Evolutionary conservation across 495 filamentous ascomycete genomes (phyloP).

Genomic region (Viridothelium virens): DNA sequence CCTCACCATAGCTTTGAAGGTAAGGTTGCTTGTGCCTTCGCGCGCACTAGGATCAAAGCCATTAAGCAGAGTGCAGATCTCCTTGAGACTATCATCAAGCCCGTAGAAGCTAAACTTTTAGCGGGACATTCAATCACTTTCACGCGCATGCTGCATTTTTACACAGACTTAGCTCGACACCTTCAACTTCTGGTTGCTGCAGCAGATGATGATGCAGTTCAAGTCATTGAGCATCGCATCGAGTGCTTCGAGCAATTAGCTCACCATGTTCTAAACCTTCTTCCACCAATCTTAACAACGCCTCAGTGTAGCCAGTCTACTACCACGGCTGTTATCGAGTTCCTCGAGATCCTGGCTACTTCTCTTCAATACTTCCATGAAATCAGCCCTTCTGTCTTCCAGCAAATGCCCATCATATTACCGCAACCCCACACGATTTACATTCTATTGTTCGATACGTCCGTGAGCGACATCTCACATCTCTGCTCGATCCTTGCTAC

Average conservation of each 20-base stretch:
- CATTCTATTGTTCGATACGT: constrained; percentile 56
- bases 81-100: background rate
- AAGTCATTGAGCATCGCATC: background rate
- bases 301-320: background rate
- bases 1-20: background rate
- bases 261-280: background rate
- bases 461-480: constrained; percentile 56
- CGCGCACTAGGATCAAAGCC: too few species aligned
- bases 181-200: background rate
- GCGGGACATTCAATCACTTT: background rate
- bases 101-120: background rate
- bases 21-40: background rate
- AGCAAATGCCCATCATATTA: constrained; percentile 43
- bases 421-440: constrained; percentile 65
- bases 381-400: background rate
- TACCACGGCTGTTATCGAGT: background rate
- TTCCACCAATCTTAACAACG: background rate
- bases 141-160: background rate
- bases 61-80: background rate
- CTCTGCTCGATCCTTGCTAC: constrained; percentile 57
- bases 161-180: background rate
- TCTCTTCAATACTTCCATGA: background rate
- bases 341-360: background rate
- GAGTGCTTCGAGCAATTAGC: background rate
- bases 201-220: background rate